Evolutionary conservation across 768 basidiomycete genomes (phyloP).

Genomic region (Boletus insuetus): DNA sequence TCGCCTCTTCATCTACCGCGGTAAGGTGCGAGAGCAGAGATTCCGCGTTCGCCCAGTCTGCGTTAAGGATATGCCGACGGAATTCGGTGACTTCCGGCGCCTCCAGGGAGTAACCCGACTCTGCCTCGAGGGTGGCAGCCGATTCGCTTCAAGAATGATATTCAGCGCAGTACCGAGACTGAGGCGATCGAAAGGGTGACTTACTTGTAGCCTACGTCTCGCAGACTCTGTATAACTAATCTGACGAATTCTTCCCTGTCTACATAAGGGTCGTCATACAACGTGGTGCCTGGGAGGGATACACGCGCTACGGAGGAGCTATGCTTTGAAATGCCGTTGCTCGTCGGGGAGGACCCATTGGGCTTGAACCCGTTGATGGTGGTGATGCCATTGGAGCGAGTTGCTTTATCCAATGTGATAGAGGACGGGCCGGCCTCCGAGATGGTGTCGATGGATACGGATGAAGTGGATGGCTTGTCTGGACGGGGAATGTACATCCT

Average conservation of each 20-base stretch:
- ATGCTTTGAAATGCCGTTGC: slow-evolving; percentile 53
- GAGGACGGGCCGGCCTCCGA: slow-evolving; percentile 55
- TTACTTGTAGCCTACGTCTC: slow-evolving; percentile 81
- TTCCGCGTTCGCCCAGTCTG: slow-evolving; percentile 79
- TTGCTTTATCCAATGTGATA: slow-evolving; percentile 33
- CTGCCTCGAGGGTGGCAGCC: slow-evolving; percentile 83
- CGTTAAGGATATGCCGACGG: slow-evolving; percentile 74
- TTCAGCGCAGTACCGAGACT: slow-evolving; percentile 10
- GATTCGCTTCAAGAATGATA: slow-evolving; percentile 59
- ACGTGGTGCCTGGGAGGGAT: slow-evolving; percentile 63
- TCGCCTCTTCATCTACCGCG: slow-evolving; percentile 61
- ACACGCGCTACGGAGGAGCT: slow-evolving; percentile 54
- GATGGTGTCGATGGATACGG: slow-evolving; percentile 42
- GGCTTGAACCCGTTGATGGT: slow-evolving; percentile 43
- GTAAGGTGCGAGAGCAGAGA: slow-evolving; percentile 65
- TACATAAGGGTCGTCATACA: slow-evolving; percentile 76
- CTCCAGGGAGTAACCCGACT: slow-evolving; percentile 90
- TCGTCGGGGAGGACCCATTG: slow-evolving; percentile 39
- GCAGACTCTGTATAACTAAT: slow-evolving; percentile 82
- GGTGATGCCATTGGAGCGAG: slow-evolving; percentile 33
- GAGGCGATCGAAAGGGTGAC: slow-evolving; percentile 26
- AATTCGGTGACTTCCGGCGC: slow-evolving; percentile 75
- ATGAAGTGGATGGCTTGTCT: slow-evolving; percentile 45
- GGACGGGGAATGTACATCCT: slow-evolving; percentile 54
- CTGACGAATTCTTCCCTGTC: slow-evolving; percentile 91